phyloP scores from a whole-genome alignment of 2,329 filamentous ascomycete species.

The Aspergillus cejpii region DNA sequence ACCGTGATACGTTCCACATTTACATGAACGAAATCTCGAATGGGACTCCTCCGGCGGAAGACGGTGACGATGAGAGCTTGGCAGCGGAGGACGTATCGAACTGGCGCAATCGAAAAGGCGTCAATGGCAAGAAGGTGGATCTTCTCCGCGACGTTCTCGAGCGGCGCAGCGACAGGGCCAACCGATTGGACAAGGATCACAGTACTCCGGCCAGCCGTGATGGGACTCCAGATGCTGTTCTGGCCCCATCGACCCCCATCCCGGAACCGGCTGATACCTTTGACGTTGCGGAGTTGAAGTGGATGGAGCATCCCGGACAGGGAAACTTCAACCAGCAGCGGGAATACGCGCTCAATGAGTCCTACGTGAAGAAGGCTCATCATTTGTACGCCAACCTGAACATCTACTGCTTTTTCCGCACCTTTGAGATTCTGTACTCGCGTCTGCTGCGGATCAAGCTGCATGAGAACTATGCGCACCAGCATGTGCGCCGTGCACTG shows the following conservation, averaged over 20 bases:
- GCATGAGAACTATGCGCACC: slow-evolving; percentile 64
- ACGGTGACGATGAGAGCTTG: slow-evolving; percentile 66
- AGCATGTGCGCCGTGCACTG: slow-evolving; percentile 66
- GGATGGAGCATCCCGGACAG: slow-evolving; percentile 55
- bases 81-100: slow-evolving; percentile 62
- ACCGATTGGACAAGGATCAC: slow-evolving; percentile 68
- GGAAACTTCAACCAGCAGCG: slow-evolving; percentile 54
- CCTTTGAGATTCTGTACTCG: slow-evolving; percentile 85
- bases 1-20: slow-evolving; percentile 61
- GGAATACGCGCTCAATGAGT: slow-evolving; percentile 67
- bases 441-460: slow-evolving; percentile 78
- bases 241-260: slow-evolving; percentile 29
- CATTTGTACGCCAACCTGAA: slow-evolving; percentile 88
- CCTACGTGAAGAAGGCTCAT: slow-evolving; percentile 72
- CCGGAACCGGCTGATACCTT: slow-evolving; percentile 51
- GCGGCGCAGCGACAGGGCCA: slow-evolving; percentile 62
- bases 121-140: slow-evolving; percentile 64
- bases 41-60: slow-evolving; percentile 66
- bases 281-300: slow-evolving; percentile 47
- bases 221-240: slow-evolving; percentile 70
- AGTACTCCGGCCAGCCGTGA: slow-evolving; percentile 77
- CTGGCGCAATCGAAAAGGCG: slow-evolving; percentile 56
- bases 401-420: slow-evolving; percentile 89
- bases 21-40: slow-evolving; percentile 63
- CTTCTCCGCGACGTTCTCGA: slow-evolving; percentile 83